Base-by-base conservation (phyloP, 140 eudicot species). In the Bidens hawaiensis region DNA sequence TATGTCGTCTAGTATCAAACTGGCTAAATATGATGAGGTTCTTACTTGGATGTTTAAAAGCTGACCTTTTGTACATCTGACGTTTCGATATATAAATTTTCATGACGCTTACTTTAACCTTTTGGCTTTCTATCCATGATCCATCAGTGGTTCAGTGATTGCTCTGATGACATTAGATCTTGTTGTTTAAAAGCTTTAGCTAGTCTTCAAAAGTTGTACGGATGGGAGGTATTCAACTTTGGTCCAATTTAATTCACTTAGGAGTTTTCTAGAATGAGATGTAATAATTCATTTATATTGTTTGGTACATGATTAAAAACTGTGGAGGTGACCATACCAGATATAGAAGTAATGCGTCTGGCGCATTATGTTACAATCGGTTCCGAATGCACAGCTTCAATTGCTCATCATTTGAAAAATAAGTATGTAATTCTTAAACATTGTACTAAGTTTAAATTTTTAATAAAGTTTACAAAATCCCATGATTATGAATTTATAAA, bases 301-400 rank as follows among this genome's bases (percentile, higher is more conserved):
- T 51, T 40, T 41, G n/a, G 12, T 64, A 22, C 17, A 23, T 57
- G 17, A 64, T 41, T 51, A n/a, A 24, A 93, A 97, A 83, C 79
- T 6, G 49, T 83, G 46, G 95, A 85, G 50, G 86, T 88, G 69
- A 88, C 96, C 25, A 1, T 93, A 60, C 99, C 99, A 4, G 95
- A 88, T 24, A 75, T 88, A 56, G 97, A 93, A 74, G 84, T 46
- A 15, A 93, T 93, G 99, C 94, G 96, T 47, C 76, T 93, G 72
- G 96, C 96, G 56, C 99, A 93, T 73, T 93, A 93, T 72, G 43
- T 83, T 30, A 93, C 99, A 0, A 88, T 93, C 16, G 96, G 90
- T 53, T 85, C 99, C 19, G 99, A 93, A 77, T 93, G 97, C 45
- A 79, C 80, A 57, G 53, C 80, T 55, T 79, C 99, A 30, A 81